Percentiles rank a stretch among this genome's conserved stretches.
Conservation (phyloP, 768 basidiomycete species). For the Tremella yokohamensis region DNA sequence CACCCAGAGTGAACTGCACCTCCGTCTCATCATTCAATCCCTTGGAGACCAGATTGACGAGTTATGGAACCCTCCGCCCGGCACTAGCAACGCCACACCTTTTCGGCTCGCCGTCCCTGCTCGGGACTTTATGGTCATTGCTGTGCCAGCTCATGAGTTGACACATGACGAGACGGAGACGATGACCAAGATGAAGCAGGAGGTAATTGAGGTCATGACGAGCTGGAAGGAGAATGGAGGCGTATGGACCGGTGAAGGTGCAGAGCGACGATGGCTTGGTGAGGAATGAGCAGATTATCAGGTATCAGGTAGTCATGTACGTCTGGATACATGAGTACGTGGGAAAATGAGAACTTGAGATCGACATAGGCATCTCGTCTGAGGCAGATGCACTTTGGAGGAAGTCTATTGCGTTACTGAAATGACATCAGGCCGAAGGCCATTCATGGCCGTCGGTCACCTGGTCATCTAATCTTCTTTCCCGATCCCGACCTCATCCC, state of each 20-base stretch:
- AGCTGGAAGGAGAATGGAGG: slow-evolving; percentile 31
- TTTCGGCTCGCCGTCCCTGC: slow-evolving; percentile 30
- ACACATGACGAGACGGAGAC: slow-evolving; percentile 25
- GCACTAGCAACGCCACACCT: neutral
- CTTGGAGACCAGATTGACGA: slow-evolving; percentile 43
- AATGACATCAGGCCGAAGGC: no score
- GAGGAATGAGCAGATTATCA: slow-evolving; percentile 6
- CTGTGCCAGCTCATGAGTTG: slow-evolving; percentile 42
- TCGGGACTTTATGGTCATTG: slow-evolving; percentile 44
- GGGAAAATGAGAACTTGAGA: no score
- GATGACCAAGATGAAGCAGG: slow-evolving; percentile 9
- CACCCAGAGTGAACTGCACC: slow-evolving; percentile 37
- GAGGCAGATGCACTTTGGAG: no score
- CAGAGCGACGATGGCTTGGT: slow-evolving; percentile 18
- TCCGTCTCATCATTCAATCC: slow-evolving; percentile 42
- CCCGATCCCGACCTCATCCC: no score
- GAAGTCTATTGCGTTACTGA: no score
- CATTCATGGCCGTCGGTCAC: no score
- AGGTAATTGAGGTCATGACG: slow-evolving; percentile 17
- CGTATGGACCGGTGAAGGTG: slow-evolving; percentile 15
- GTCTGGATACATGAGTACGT: no score
- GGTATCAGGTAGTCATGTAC: neutral
- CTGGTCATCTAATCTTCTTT: no score
- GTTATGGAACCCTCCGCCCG: slow-evolving; percentile 21
- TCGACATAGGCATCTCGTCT: no score